Percentiles rank a stretch among this genome's conserved stretches.
Conservation (phyloP, 805 yeast species). For the Starmerella powellii region DNA sequence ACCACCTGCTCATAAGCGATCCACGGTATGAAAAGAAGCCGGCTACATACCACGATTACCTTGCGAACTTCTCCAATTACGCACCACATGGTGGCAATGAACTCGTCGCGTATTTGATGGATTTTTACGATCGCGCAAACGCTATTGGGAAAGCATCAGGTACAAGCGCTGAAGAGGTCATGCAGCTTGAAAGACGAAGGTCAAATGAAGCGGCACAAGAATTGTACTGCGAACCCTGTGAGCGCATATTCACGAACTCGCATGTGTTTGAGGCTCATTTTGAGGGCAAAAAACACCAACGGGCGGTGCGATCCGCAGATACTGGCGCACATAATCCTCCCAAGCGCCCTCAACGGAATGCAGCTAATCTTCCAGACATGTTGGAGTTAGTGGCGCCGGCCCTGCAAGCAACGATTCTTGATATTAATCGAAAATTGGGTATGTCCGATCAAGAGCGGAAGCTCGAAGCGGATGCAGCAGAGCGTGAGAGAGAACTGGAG, state of each 20-base stretch:
- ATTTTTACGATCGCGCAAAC: slow-evolving; percentile 37
- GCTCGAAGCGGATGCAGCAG: slow-evolving; percentile 40
- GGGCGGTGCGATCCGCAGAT: slow-evolving; percentile 29
- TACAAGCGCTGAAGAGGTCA: slow-evolving; percentile 14
- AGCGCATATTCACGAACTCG: slow-evolving; percentile 47
- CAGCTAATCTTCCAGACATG: too few relatives aligned
- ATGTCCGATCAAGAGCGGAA: slow-evolving; percentile 59
- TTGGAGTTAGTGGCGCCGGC: slow-evolving; percentile 32
- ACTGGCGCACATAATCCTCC: neutral
- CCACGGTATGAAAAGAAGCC: neutral
- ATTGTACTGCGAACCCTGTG: slow-evolving; percentile 54
- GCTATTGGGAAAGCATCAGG: slow-evolving; percentile 34
- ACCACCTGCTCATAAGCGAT: neutral
- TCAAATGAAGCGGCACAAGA: too few relatives aligned
- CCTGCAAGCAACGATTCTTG: slow-evolving; percentile 41
- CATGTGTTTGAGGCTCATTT: slow-evolving; percentile 62
- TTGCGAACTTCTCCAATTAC: slow-evolving; percentile 31
- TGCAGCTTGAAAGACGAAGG: neutral
- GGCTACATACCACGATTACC: slow-evolving; percentile 38
- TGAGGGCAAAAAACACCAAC: slow-evolving; percentile 61
- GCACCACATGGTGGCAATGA: slow-evolving; percentile 31
- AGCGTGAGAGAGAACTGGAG: slow-evolving; percentile 23
- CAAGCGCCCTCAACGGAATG: too few relatives aligned
- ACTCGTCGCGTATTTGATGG: slow-evolving; percentile 39
- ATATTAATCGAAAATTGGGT: slow-evolving; percentile 52